Base-by-base conservation (phyloP, 2,329 filamentous ascomycete species). In the Colletotrichum sp. region DNA sequence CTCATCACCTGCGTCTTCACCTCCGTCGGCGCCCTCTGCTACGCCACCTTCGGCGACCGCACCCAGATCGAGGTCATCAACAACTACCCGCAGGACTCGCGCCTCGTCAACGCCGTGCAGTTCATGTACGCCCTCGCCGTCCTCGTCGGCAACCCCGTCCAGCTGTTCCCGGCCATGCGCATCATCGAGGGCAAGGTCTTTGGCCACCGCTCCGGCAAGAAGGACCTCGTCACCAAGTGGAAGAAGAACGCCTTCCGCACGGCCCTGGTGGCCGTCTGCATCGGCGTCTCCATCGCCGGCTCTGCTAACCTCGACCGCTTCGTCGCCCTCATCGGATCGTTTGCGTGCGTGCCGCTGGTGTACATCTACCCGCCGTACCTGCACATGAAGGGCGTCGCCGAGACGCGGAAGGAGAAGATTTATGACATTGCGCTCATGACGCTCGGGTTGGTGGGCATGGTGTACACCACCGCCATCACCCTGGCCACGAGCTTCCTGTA, bases 321-420 rank as follows among this genome's bases (percentile, higher is more conserved):
- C 84, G 98, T 99, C 36, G 94, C 96, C 26, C 90, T 99, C 52
- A 96, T 99, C 24, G 97, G 97, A 78, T 98, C 96, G 85, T 99
- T 99, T 88, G 97, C 97, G 77, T 99, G 97, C 83, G 97, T 99
- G 80, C 97, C 97, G 60, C 88, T 99, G 74, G 97, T 99, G 77
- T 99, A 98, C 83, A 94, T 95, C 74, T 95, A 95, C 81, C 94
- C 94, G 59, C 90, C 94, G 1, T 92, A 89, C 77, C 81, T 96
- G 80, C 94, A 96, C 82, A 93, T 92, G 84, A 92, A 89, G 79
- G 93, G 92, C 6, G 88, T 93, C 5, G 94, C 93, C 8, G 86
- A 88, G 65, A 90, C 87, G n/a, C 83, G 82, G 36, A 85, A 83
- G 81, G 89, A 86, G 32, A 94, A 92, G 84, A 82, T 84, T 4